Percentiles rank a stretch among this genome's conserved stretches.
Conservation (phyloP, 192 early-diverging fungal species). For the Dispira simplex region DNA sequence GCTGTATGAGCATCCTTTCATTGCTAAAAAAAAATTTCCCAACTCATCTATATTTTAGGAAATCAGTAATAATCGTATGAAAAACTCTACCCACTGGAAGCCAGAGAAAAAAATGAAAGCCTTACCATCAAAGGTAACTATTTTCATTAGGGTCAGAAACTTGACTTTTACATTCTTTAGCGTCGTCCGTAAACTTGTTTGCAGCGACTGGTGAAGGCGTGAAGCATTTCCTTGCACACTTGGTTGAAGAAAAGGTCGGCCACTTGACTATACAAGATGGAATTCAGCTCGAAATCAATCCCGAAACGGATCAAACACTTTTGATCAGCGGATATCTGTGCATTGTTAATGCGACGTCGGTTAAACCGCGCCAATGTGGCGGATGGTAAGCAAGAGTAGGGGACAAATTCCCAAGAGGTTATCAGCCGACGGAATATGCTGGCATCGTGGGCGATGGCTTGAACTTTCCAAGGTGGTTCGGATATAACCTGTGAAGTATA, state of each 20-base stretch:
- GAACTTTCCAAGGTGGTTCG: slow-evolving; percentile 40
- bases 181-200: slow-evolving; percentile 27
- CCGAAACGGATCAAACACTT: slow-evolving; percentile 52
- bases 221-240: slow-evolving; percentile 55
- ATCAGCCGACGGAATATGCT: slow-evolving; percentile 38
- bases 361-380: slow-evolving; percentile 15
- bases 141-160: slow-evolving; percentile 5
- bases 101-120: neutral
- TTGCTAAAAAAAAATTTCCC: too few relatives aligned
- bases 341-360: neutral
- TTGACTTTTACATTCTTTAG: slow-evolving; percentile 4
- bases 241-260: slow-evolving; percentile 66
- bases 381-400: slow-evolving; percentile 20
- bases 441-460: slow-evolving; percentile 16
- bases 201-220: slow-evolving; percentile 47
- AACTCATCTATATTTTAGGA: neutral
- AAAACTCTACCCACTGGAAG: neutral
- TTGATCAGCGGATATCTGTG: neutral
- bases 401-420: slow-evolving; percentile 51
- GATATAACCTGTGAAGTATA: slow-evolving; percentile 66
- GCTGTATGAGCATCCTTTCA: too few relatives aligned
- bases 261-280: slow-evolving; percentile 60
- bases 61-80: neutral
- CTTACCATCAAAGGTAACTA: neutral
- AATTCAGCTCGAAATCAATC: slow-evolving; percentile 72